Evolutionary conservation across 768 basidiomycete species (phyloP), one percentile per base, ranked within the genome.

Genomic region (Agaricus sinodeliciosus): DNA sequence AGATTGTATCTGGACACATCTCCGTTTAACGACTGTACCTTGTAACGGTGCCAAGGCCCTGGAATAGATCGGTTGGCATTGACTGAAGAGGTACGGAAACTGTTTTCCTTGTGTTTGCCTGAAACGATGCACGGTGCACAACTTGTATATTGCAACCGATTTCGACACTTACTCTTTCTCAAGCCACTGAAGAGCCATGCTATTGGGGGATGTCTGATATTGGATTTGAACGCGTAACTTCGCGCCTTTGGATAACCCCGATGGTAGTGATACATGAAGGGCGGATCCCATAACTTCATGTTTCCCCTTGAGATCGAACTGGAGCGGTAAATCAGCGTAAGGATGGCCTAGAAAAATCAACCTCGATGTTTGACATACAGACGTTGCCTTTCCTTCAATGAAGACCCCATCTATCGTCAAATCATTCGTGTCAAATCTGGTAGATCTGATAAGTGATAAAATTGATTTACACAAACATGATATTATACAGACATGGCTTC

Each of bases 21-120:
- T 12, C 5, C 5, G 4, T 9, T 18, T 3, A 16, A 43, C 41
- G 46, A 35, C 53, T n/a, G 27, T 39, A 81, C 87, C 87, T 78
- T 94, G 92, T 53, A 91, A 62, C 2, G 93, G 94, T 0, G 80
- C 77, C 39, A 95, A 67, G 3, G 84, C 77, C 26, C 94, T 81
- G 2, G 88, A 88, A 62, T 94, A 86, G 59, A 94, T 95, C 3
- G 94, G 90, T 58, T 96, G 93, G 61, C 87, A 90, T 61, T 96
- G 94, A 55, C 90, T 92, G 72, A 94, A 97, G 13, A 97, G 67
- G 68, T 87, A 96, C 0, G 90, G 85, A 63, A 88, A 87, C 16
- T 72, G 70, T 58, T 91, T 91, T 7, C 91, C 91, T 55, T 90
- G 88, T 0, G 93, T 96, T 68, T 92, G 85, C 54, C 89, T 90